Base-by-base conservation (phyloP, 2,329 filamentous ascomycete species). In the Fusarium subglutinans region DNA sequence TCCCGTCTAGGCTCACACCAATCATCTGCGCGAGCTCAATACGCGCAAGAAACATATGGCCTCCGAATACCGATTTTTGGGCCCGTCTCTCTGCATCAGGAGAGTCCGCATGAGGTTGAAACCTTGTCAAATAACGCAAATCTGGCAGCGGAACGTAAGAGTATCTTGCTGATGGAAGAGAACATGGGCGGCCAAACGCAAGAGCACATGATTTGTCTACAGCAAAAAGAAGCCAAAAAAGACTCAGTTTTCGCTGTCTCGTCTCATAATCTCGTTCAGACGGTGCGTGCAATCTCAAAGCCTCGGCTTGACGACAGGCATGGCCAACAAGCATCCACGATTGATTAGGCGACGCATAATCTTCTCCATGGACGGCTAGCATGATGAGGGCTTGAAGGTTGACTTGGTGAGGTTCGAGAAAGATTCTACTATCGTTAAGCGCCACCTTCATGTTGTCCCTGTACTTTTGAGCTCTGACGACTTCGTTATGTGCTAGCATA, bases 321-420 rank as follows among this genome's bases (percentile, higher is more conserved):
- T 70, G 68, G 22, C 68, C 59, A 14, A 69, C 50, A 9, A 70
- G 38, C 68, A 70, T 70, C 64, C 64, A 70, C 1, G 64, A 68
- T 8, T 48, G 7, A 24, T 56, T 68, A 10, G 68, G 68, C 4
- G 54, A 69, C 6, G 68, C 26, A 22, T 64, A 68, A 11, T 70
- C 64, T 28, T 70, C 68, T 0, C 68, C 68, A 24, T 70, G 68
- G 1, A 70, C 28, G 2, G 59, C 59, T 2, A 70, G 20, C 4
- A 63, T 14, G 3, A 53, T 35, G 6, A 70, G 54, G 11, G 59
- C 24, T 13, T 70, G 68, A 2, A 69, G 48, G 17, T 70, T 66
- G 18, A 41, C 18, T 2, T 56, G 28, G 6, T 62, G 50, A 0
- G 64, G 64, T 15, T 69, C 55, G 2, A 70, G 68, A 30, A 70